phyloP scores from a whole-genome alignment of 805 yeast genomes.

The Kodamaea leandrae region DNA sequence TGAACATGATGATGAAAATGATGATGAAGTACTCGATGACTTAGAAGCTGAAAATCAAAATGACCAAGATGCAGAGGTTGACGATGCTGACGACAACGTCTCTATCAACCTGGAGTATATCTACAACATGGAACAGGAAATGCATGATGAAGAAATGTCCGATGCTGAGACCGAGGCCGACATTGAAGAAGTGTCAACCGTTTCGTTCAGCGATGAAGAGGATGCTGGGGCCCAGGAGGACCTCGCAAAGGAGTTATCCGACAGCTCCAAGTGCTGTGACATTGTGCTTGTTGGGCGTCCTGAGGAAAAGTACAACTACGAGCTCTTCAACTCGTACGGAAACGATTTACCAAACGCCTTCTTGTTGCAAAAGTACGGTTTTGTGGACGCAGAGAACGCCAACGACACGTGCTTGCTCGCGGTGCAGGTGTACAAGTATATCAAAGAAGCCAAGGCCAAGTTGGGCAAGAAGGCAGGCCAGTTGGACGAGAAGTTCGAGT shows the following conservation, averaged over 20 bases:
- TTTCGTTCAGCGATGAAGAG: slow-evolving; percentile 16
- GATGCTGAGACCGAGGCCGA: slow-evolving; percentile 18
- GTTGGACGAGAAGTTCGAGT: slow-evolving; percentile 38
- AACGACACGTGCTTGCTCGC: slow-evolving; percentile 61
- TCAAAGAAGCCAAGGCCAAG: slow-evolving; percentile 22
- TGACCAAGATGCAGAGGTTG: slow-evolving; percentile 12
- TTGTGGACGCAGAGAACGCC: slow-evolving; percentile 47
- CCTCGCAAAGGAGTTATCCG: slow-evolving; percentile 32
- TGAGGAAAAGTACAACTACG: slow-evolving; percentile 41
- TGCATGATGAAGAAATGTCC: slow-evolving; percentile 12
- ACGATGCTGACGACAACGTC: slow-evolving; percentile 15
- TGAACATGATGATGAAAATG: slow-evolving; percentile 16
- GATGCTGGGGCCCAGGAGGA: slow-evolving; percentile 26
- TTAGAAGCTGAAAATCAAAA: slow-evolving; percentile 16
- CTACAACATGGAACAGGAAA: slow-evolving; percentile 23
- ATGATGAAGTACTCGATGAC: slow-evolving; percentile 13
- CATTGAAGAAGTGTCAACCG: slow-evolving; percentile 21
- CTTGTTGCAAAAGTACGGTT: slow-evolving; percentile 76
- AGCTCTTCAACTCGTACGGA: slow-evolving; percentile 83
- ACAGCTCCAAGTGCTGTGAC: slow-evolving; percentile 62
- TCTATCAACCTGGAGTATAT: slow-evolving; percentile 30
- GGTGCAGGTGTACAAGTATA: slow-evolving; percentile 40
- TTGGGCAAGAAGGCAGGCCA: slow-evolving; percentile 27
- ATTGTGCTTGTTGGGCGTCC: slow-evolving; percentile 50
- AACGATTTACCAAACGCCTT: slow-evolving; percentile 59